phyloP scores from a whole-genome alignment of 371 early-diverging fungal genomes.

The Rhizopus sp. region DNA sequence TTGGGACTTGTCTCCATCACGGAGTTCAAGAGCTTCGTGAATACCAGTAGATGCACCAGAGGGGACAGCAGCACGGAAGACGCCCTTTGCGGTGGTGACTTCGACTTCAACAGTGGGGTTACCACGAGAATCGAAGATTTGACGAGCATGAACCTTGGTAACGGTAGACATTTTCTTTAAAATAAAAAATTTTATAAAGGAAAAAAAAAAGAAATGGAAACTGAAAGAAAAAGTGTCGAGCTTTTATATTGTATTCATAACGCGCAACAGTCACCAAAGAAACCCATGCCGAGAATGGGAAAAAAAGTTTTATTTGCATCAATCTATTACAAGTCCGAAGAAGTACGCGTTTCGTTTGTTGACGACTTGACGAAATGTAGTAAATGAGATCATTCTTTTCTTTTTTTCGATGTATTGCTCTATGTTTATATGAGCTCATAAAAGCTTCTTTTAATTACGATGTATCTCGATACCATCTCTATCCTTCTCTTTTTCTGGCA shows the following conservation, averaged over 20 bases:
- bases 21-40: slow-evolving; percentile 98
- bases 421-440: too few relatives aligned
- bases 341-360: background rate
- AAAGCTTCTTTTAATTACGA: background rate
- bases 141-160: slow-evolving; percentile 91
- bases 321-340: background rate
- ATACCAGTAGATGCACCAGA: slow-evolving; percentile 99
- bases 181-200: slow-evolving; percentile 4
- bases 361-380: background rate
- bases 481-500: slow-evolving; percentile 5
- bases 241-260: background rate
- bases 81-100: slow-evolving; percentile 86
- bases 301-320: background rate
- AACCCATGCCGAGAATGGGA: background rate
- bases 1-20: slow-evolving; percentile 83
- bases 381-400: background rate
- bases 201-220: slow-evolving; percentile 8
- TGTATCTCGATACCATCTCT: slow-evolving; percentile 2
- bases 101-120: slow-evolving; percentile 99
- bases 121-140: slow-evolving; percentile 99
- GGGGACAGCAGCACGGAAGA: slow-evolving; percentile 97
- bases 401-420: too few relatives aligned
- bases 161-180: slow-evolving; percentile 39
- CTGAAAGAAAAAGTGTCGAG: background rate
- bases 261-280: slow-evolving; percentile 3